A percentile compares a stretch with the other conserved stretches of the same genome.
phyloP scores from a whole-genome alignment of 129 eudicot genomes.

The Silybum marianum region DNA sequence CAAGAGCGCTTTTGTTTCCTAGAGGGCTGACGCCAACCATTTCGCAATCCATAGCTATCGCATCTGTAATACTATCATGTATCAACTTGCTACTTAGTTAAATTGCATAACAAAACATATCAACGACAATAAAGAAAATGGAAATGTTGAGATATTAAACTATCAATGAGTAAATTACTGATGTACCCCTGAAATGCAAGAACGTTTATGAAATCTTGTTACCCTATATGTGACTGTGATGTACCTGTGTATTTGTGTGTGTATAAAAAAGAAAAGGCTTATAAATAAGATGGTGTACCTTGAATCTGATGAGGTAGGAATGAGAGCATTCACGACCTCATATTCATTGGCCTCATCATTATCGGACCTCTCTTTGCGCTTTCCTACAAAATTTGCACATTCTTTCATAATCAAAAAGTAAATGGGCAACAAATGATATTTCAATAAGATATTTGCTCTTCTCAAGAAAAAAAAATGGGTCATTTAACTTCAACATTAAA shows the following conservation, averaged over 20 bases:
- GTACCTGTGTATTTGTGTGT: background rate
- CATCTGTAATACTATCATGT: constrained; percentile 78
- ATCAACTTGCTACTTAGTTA: constrained; percentile 33
- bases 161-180: background rate
- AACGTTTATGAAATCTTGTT: constrained; percentile 1
- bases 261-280: background rate
- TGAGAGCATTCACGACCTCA: constrained; percentile 46
- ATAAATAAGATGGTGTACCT: constrained; percentile 45
- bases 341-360: constrained; percentile 44
- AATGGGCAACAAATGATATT: background rate
- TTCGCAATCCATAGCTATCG: constrained; percentile 94
- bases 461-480: background rate
- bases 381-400: constrained; percentile 49
- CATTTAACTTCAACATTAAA: constrained; percentile 1
- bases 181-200: background rate
- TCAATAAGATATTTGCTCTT: background rate
- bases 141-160: background rate
- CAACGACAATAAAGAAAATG: background rate
- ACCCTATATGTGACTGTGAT: background rate
- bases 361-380: constrained; percentile 71
- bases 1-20: constrained; percentile 97
- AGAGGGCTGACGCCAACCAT: constrained; percentile 91
- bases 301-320: constrained; percentile 74
- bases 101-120: background rate
- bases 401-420: constrained; percentile 12